Conservation (phyloP, 306 rosid genomes). For the Dryas drummondii region DNA sequence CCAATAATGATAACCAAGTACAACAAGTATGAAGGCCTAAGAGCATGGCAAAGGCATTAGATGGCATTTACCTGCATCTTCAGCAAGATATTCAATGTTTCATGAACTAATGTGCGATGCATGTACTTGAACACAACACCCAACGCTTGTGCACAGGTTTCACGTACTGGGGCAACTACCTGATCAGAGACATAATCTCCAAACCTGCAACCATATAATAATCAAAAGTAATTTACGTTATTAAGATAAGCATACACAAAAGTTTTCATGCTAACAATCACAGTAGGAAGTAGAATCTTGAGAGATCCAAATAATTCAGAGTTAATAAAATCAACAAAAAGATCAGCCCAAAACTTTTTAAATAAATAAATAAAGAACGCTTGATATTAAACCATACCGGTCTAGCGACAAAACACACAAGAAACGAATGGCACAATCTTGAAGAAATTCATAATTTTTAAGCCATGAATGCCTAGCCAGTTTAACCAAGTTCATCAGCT, state of each 20-base stretch:
- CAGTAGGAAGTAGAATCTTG: background rate
- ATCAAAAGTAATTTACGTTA: slow-evolving; percentile 5
- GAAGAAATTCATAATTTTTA: slow-evolving; percentile 83
- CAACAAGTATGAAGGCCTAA: slow-evolving; percentile 22
- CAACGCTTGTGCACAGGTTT: slow-evolving; percentile 97
- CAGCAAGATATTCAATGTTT: slow-evolving; percentile 86
- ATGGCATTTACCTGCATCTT: slow-evolving; percentile 84
- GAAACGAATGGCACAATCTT: slow-evolving; percentile 87
- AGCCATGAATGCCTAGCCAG: slow-evolving; percentile 88
- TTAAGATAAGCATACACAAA: background rate
- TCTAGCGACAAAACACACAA: slow-evolving; percentile 86
- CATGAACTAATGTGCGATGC: slow-evolving; percentile 80
- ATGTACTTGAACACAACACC: slow-evolving; percentile 92
- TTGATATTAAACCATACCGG: slow-evolving; percentile 55
- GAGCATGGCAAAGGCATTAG: slow-evolving; percentile 27
- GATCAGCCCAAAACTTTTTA: background rate
- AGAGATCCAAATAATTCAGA: slow-evolving; percentile 1
- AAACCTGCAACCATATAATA: slow-evolving; percentile 62
- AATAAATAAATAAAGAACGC: background rate
- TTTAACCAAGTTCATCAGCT: slow-evolving; percentile 68
- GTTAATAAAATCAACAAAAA: background rate
- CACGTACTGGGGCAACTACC: slow-evolving; percentile 99
- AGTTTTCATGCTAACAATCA: background rate
- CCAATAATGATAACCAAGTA: slow-evolving; percentile 1
- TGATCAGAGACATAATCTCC: slow-evolving; percentile 99